A percentile compares a stretch with the other conserved stretches of the same genome.
These are phyloP conservation scores for Trichoderma asperellum DNA, from an alignment of 2,329 filamentous ascomycete genomes.

Conservation along the genomic window DNA sequence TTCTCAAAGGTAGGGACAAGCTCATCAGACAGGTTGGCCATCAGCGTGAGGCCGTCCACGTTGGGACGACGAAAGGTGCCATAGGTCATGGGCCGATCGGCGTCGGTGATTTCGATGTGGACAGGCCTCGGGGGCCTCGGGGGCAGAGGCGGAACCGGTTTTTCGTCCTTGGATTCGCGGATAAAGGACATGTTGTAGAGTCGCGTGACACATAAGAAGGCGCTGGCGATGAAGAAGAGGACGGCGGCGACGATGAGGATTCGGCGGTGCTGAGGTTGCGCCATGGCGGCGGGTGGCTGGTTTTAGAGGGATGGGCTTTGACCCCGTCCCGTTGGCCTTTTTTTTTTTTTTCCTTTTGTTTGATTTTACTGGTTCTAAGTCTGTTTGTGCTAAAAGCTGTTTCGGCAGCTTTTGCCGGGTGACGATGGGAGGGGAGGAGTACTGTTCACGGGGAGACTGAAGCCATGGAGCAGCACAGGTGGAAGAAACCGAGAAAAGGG, in stretches of 20 bases:
- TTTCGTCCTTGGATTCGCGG: conserved; percentile 10
- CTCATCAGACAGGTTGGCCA: conserved; percentile 39
- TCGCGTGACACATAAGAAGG: conserved; percentile 43
- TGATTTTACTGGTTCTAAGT: not conserved
- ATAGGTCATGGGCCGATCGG: conserved; percentile 48
- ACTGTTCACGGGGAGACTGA: not conserved
- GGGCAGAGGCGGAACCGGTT: not conserved
- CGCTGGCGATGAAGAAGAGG: conserved; percentile 42
- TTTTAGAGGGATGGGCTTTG: not conserved
- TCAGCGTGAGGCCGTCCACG: conserved; percentile 41
- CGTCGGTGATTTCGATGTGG: conserved; percentile 34
- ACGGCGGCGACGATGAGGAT: conserved; percentile 39
- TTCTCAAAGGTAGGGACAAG: conserved; percentile 43
- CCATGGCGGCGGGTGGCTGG: conserved; percentile 31
- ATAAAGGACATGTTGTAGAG: conserved; percentile 34
- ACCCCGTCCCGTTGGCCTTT: not conserved
- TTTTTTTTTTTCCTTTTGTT: not conserved
- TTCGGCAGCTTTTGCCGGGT: not conserved
- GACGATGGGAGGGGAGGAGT: conserved; percentile 8
- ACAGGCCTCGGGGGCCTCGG: not conserved
- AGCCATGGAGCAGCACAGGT: not conserved
- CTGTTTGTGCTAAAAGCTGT: not conserved
- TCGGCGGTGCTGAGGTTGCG: conserved; percentile 38
- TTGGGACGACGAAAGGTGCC: conserved; percentile 46
- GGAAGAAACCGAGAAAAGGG: not conserved